Evolutionary conservation across 2,329 filamentous ascomycete genomes (phyloP), one percentile per base, ranked within the genome.

Genomic region (Colletotrichum neosansevieriae): DNA sequence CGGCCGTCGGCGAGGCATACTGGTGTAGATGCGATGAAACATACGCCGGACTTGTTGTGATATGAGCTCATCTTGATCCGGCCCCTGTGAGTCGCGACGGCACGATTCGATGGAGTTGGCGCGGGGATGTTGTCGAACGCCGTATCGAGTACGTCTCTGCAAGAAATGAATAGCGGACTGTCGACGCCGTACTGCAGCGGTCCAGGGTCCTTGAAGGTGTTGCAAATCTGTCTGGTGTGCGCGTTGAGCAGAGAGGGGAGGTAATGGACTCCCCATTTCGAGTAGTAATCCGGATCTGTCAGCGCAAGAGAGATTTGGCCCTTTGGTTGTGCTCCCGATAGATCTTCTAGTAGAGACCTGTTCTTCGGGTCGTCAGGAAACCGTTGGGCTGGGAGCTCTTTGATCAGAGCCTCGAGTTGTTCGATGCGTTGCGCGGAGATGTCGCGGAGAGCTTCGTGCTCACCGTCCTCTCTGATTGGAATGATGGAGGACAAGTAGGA

Each of bases 151-250:
- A 75, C 72, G 54, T 86, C 79, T 9, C 86, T 79, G 72, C 84
- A 89, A 6, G 75, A 71, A 13, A 76, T 74, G 73, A 91, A 90
- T 3, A 89, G 78, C 0, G 83, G 80, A 58, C 84, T 88, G 1
- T 81, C 74, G 0, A 72, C 72, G 15, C 86, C 83, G 71, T 89
- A 90, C 70, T 82, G 79, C 6, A 86, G 80, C 4, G 88, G 86
- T 0, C 88, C 88, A 0, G 84, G 78, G 67, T 90, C 88, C 73
- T 89, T 89, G 82, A 89, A 90, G 0, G 84, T 85, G 74, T 88
- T 89, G 78, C 88, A 89, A 10, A 85, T 76, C 75, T 90, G 88
- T 24, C 83, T 80, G 1, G 80, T 79, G 71, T 91, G 86, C 0
- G 88, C 87, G 68, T 84, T 82, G 29, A 85, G 83, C 2, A 89